Conservation (phyloP, 73 alveolate genomes). For the Tetrahymena elliotti region DNA sequence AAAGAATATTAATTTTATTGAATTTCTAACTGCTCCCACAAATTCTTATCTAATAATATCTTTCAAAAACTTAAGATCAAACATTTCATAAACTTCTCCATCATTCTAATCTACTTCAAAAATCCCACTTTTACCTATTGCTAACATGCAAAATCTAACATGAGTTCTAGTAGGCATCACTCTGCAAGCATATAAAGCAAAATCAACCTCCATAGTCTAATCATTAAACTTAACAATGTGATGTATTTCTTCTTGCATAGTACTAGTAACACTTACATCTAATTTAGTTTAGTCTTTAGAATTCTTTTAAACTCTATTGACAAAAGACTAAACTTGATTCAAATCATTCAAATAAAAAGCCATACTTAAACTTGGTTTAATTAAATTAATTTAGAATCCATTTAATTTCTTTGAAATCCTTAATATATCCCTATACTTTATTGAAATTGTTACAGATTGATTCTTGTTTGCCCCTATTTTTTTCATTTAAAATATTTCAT, state of each 20-base stretch:
- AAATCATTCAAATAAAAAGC: background rate
- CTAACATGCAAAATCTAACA: background rate
- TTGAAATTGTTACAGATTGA: background rate
- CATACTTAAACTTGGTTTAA: background rate
- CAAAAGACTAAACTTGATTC: background rate
- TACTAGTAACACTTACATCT: background rate
- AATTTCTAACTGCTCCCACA: background rate
- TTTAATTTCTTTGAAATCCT: background rate
- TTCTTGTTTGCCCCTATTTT: background rate
- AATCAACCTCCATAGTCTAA: background rate
- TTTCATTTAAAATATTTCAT: background rate
- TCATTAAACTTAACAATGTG: background rate
- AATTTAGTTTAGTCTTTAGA: background rate
- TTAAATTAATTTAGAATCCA: background rate
- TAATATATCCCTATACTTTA: background rate
- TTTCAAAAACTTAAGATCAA: background rate
- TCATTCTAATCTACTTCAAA: background rate
- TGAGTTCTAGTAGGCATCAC: background rate
- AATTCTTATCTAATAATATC: background rate
- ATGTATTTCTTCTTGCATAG: background rate
- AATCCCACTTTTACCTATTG: background rate
- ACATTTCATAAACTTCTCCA: background rate
- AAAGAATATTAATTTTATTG: background rate
- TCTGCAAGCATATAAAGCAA: background rate
- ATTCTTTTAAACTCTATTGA: background rate